Percentiles rank a stretch among this genome's conserved stretches.
Evolutionary conservation across 805 yeast species (phyloP).

Genomic region (Cyberlindnera amylophila): DNA sequence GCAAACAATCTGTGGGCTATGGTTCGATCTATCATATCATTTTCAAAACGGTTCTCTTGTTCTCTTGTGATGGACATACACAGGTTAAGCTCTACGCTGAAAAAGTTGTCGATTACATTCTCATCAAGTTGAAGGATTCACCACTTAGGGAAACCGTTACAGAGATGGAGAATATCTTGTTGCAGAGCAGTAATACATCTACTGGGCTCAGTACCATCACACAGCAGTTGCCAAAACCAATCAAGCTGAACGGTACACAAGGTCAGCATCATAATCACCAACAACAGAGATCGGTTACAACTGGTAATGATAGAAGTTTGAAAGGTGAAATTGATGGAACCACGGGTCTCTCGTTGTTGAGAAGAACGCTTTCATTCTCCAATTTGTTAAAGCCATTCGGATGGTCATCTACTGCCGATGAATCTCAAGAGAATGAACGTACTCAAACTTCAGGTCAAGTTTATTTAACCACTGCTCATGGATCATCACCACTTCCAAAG

Average conservation of each 20-base stretch:
- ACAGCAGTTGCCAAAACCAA: slow-evolving; percentile 34
- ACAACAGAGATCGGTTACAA: slow-evolving; percentile 22
- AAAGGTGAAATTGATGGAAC: slow-evolving; percentile 3
- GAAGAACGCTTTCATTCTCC: slow-evolving; percentile 28
- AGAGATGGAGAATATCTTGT: slow-evolving; percentile 61
- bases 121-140: slow-evolving; percentile 49
- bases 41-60: slow-evolving; percentile 79
- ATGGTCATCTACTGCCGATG: slow-evolving; percentile 24
- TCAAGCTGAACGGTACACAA: slow-evolving; percentile 31
- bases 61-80: slow-evolving; percentile 83
- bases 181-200: slow-evolving; percentile 40
- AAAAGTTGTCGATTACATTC: slow-evolving; percentile 68
- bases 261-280: slow-evolving; percentile 5
- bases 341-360: slow-evolving; percentile 17
- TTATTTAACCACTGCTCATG: slow-evolving; percentile 21
- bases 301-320: slow-evolving; percentile 5
- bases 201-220: slow-evolving; percentile 9
- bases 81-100: slow-evolving; percentile 75
- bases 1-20: slow-evolving; percentile 68
- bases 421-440: slow-evolving; percentile 11
- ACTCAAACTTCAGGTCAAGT: slow-evolving; percentile 6
- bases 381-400: slow-evolving; percentile 28
- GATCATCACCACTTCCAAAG: slow-evolving; percentile 49
- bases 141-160: slow-evolving; percentile 61
- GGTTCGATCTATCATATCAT: slow-evolving; percentile 82